Percentiles rank a stretch among this genome's conserved stretches.
phyloP scores from a whole-genome alignment of 2,329 filamentous ascomycete genomes.

The Zopfia rhizophila region DNA sequence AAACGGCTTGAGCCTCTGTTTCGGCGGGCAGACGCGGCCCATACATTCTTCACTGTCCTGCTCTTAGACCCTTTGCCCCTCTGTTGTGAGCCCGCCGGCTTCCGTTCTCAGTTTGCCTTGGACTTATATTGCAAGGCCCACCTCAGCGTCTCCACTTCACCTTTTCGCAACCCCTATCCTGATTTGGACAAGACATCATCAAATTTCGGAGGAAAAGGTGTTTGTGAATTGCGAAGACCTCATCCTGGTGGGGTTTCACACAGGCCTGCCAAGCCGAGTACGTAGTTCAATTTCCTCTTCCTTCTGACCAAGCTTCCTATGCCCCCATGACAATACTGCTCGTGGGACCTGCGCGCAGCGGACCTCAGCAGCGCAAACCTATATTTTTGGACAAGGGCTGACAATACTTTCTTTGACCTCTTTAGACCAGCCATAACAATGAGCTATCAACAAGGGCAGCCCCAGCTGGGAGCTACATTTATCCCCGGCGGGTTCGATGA shows the following conservation, averaged over 20 bases:
- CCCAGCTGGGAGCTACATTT: constrained; percentile 67
- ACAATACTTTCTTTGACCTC: constrained; percentile 30
- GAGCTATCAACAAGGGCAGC: constrained; percentile 48
- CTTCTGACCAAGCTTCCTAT: not conserved
- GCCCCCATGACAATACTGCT: constrained; percentile 12
- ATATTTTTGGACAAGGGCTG: constrained; percentile 38
- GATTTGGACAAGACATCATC: too few species aligned
- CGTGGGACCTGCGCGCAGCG: constrained; percentile 18
- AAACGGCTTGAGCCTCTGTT: constrained; percentile 31
- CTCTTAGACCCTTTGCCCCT: constrained; percentile 15
- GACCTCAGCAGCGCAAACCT: constrained; percentile 23
- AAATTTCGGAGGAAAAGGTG: too few species aligned
- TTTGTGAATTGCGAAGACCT: too few species aligned
- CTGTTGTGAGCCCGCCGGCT: constrained; percentile 25
- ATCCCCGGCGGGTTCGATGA: constrained; percentile 74
- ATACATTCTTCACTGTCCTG: constrained; percentile 27
- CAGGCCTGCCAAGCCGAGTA: constrained; percentile 34
- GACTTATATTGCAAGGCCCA: too few species aligned
- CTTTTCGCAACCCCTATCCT: constrained; percentile 10
- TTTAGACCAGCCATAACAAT: constrained; percentile 27
- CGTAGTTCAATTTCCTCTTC: constrained; percentile 2
- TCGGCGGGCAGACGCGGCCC: constrained; percentile 37
- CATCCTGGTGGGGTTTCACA: constrained; percentile 18
- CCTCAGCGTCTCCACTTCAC: constrained; percentile 11
- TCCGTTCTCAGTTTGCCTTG: too few species aligned